Percentiles rank a stretch among this genome's conserved stretches.
phyloP scores from a whole-genome alignment of 164 flowering plant species.

The Tetracentron sinense region DNA sequence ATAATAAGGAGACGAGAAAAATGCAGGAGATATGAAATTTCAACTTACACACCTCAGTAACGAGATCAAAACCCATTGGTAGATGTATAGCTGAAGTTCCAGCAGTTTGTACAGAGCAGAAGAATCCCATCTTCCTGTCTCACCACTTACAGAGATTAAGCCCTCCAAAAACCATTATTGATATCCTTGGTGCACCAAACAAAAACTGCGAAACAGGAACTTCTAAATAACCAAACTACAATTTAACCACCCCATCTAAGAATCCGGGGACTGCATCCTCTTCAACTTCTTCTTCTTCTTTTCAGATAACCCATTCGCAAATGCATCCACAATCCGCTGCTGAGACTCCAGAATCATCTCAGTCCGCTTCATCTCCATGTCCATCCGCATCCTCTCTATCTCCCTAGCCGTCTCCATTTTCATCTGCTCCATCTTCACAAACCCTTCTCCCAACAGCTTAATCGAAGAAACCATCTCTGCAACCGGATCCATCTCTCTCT shows the following conservation, averaged over 20 bases:
- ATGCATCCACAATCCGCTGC: conserved; percentile 55
- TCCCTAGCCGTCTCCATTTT: conserved; percentile 74
- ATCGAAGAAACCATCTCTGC: conserved; percentile 53
- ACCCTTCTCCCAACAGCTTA: conserved; percentile 52
- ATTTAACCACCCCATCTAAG: not conserved
- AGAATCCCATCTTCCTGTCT: too few relatives aligned
- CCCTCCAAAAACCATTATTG: too few relatives aligned
- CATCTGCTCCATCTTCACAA: conserved; percentile 66
- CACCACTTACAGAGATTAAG: too few relatives aligned
- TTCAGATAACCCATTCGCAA: conserved; percentile 35
- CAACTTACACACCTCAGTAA: too few relatives aligned
- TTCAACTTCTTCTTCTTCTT: conserved; percentile 35
- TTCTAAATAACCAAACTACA: too few relatives aligned
- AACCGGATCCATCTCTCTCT: conserved; percentile 27
- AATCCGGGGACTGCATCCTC: conserved; percentile 22
- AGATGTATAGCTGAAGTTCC: too few relatives aligned
- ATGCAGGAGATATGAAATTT: too few relatives aligned
- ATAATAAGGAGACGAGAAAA: too few relatives aligned
- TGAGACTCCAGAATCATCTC: conserved; percentile 68
- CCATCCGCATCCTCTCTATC: conserved; percentile 65
- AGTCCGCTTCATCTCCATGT: conserved; percentile 66
- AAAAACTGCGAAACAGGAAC: too few relatives aligned
- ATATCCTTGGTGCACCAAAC: too few relatives aligned
- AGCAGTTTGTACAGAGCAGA: too few relatives aligned
- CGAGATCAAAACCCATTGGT: too few relatives aligned